These are phyloP conservation scores for Pseudomonodictys pantanalensis DNA, from an alignment of 495 filamentous ascomycete genomes.

Conservation along the genomic window DNA sequence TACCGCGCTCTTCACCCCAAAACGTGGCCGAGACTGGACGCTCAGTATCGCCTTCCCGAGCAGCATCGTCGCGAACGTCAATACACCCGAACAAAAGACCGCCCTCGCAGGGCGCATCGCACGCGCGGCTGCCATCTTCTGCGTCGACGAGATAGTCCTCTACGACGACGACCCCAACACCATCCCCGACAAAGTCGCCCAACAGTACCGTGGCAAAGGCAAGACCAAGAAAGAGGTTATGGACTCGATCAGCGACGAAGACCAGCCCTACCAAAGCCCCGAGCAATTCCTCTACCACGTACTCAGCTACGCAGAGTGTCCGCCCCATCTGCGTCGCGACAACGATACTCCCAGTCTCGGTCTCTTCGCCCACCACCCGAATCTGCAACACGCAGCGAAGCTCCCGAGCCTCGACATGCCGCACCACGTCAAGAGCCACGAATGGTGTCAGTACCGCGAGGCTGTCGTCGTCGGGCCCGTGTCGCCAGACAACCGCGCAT, in stretches of 20 bases:
- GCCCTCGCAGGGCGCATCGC: conserved; percentile 65
- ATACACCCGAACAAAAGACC: conserved; percentile 56
- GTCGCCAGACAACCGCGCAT: not conserved
- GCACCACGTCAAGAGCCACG: conserved; percentile 63
- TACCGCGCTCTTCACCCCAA: conserved; percentile 54
- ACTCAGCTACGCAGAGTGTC: conserved; percentile 70
- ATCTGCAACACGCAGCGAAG: conserved; percentile 60
- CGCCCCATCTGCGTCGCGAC: conserved; percentile 64
- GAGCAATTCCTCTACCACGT: conserved; percentile 69
- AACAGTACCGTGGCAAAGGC: conserved; percentile 9
- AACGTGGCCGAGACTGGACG: conserved; percentile 48
- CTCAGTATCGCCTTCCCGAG: conserved; percentile 59
- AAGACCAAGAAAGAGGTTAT: conserved; percentile 18
- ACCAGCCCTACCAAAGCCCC: conserved; percentile 64
- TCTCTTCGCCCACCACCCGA: conserved; percentile 69
- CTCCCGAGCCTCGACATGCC: conserved; percentile 74
- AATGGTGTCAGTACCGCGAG: conserved; percentile 70
- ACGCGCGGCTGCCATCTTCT: conserved; percentile 70
- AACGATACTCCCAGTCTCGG: not conserved
- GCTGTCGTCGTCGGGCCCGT: conserved; percentile 54
- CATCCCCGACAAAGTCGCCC: conserved; percentile 7
- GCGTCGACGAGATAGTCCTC: conserved; percentile 72
- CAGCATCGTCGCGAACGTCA: conserved; percentile 53
- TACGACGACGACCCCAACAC: conserved; percentile 57
- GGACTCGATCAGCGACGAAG: conserved; percentile 48